phyloP scores from a whole-genome alignment of 345 rosid species.

The Arabis alpina region DNA sequence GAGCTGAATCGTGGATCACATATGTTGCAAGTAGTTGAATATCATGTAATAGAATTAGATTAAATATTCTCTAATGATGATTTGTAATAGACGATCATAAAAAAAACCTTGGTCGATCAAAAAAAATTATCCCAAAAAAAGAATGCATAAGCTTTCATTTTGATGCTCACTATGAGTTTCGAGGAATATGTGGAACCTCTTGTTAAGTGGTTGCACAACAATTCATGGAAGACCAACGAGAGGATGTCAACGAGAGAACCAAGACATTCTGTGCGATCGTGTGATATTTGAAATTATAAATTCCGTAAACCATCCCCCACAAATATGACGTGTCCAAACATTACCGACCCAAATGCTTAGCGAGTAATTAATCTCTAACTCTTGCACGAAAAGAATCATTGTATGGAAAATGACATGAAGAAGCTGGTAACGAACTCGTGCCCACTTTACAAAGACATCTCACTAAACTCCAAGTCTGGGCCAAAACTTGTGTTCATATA shows the following conservation, averaged over 20 bases:
- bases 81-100: too few species aligned
- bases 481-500: conserved; percentile 31
- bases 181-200: conserved; percentile 1
- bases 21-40: too few species aligned
- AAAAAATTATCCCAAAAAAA: too few species aligned
- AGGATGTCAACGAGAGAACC: conserved; percentile 3
- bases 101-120: too few species aligned
- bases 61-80: too few species aligned
- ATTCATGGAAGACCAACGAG: conserved; percentile 4
- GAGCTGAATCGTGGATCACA: too few species aligned
- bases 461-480: conserved; percentile 37
- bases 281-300: neutral
- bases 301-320: conserved; percentile 5
- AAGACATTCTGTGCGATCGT: conserved; percentile 2
- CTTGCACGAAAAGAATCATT: conserved; percentile 43
- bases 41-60: too few species aligned
- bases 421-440: conserved; percentile 39
- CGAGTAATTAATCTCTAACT: conserved; percentile 25
- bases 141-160: conserved; percentile 5
- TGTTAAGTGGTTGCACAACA: neutral
- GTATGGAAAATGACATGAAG: conserved; percentile 37
- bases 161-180: neutral
- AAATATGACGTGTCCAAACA: conserved; percentile 25
- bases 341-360: conserved; percentile 18
- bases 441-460: conserved; percentile 41